Percentiles rank a stretch among this genome's conserved stretches.
These are phyloP conservation scores for Medicago ruthenica DNA, from an alignment of 306 rosid species.

Conservation along the genomic window DNA sequence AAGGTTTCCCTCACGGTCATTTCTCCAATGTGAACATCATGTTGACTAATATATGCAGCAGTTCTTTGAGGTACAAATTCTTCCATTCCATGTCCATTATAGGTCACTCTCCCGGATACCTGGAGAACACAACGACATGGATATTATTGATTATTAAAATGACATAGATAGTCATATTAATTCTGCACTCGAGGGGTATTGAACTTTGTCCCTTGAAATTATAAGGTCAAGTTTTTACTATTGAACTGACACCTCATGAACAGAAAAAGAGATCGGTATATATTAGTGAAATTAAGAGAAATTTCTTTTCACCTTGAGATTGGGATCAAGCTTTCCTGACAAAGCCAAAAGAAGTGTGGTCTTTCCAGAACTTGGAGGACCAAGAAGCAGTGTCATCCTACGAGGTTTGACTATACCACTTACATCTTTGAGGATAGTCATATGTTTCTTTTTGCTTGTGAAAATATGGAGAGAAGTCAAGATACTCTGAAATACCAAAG, in stretches of 20 bases:
- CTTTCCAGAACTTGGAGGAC: conserved; percentile 77
- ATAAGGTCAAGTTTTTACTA: too few species aligned
- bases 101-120: conserved; percentile 30
- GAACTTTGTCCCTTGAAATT: too few species aligned
- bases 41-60: conserved; percentile 46
- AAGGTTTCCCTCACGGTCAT: conserved; percentile 52
- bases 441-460: conserved; percentile 40
- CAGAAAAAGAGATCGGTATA: too few species aligned
- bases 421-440: conserved; percentile 58
- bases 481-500: conserved; percentile 36
- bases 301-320: background rate
- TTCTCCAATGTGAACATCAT: conserved; percentile 46
- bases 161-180: too few species aligned
- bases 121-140: background rate
- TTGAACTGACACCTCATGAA: too few species aligned
- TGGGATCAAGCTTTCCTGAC: conserved; percentile 70
- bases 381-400: conserved; percentile 74
- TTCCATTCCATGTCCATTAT: conserved; percentile 43
- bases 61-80: conserved; percentile 51
- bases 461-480: conserved; percentile 43
- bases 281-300: too few species aligned
- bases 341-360: conserved; percentile 67
- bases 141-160: too few species aligned
- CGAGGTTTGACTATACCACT: conserved; percentile 69
- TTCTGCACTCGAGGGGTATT: too few species aligned